phyloP scores from a whole-genome alignment of 2,329 filamentous ascomycete species.

The Trichoderma asperellum region DNA sequence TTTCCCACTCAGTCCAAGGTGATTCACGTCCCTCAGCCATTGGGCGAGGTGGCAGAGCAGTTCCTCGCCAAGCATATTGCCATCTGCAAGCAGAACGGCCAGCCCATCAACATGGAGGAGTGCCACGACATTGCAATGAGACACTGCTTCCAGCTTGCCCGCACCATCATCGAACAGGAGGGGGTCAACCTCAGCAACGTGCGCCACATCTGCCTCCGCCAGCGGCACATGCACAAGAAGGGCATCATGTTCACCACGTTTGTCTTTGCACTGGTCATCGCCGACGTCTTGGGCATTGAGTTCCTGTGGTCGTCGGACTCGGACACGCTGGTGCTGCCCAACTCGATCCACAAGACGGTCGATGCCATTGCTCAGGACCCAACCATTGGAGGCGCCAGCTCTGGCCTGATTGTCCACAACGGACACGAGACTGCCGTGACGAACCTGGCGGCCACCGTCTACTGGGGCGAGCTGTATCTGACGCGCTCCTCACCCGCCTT shows the following conservation, averaged over 20 bases:
- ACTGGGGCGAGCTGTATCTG: conserved; percentile 37
- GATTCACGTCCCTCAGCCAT: conserved; percentile 33
- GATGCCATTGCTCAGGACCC: conserved; percentile 33
- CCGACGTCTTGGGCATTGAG: conserved; percentile 34
- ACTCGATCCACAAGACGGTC: conserved; percentile 33
- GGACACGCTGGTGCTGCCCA: conserved; percentile 33
- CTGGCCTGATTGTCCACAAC: conserved; percentile 35
- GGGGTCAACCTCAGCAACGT: conserved; percentile 31
- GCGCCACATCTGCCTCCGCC: conserved; percentile 34
- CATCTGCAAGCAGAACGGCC: conserved; percentile 27
- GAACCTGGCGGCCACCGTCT: conserved; percentile 33
- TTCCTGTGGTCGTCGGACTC: conserved; percentile 38
- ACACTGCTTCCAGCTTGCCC: conserved; percentile 35
- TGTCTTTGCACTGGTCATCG: conserved; percentile 35
- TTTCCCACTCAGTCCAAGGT: conserved; percentile 32
- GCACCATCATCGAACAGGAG: conserved; percentile 31
- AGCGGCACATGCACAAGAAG: conserved; percentile 37
- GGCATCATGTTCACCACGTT: conserved; percentile 38
- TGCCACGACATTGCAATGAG: conserved; percentile 31
- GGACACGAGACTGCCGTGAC: conserved; percentile 32
- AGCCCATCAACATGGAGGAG: conserved; percentile 30
- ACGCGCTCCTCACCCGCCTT: conserved; percentile 34
- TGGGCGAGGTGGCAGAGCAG: conserved; percentile 34
- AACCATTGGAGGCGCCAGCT: conserved; percentile 35
- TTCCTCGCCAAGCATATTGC: conserved; percentile 30